Conservation (phyloP, 352 stramenopile genomes). For the Plasmopara viticola region DNA sequence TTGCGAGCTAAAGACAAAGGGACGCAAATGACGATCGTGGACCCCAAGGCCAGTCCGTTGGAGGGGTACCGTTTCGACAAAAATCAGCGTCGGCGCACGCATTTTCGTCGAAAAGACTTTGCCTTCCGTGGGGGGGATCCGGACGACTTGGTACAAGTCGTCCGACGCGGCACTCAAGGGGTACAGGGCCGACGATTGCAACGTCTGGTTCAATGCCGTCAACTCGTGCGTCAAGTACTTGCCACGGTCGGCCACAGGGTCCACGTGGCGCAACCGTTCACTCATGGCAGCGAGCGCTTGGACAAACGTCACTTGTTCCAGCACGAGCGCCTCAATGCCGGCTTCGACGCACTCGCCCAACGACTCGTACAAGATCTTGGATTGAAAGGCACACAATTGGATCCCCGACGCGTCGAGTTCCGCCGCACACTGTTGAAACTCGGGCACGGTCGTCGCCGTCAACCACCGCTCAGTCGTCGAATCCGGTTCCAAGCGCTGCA, state of each 20-base stretch:
- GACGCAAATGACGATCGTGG: slow-evolving; percentile 31
- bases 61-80: slow-evolving; percentile 63
- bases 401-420: slow-evolving; percentile 41
- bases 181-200: slow-evolving; percentile 60
- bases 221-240: slow-evolving; percentile 46
- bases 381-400: slow-evolving; percentile 64
- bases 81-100: slow-evolving; percentile 70
- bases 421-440: slow-evolving; percentile 46
- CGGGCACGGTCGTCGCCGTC: slow-evolving; percentile 34
- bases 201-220: slow-evolving; percentile 43
- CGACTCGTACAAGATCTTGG: slow-evolving; percentile 64
- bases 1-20: slow-evolving; percentile 47
- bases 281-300: slow-evolving; percentile 66
- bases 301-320: slow-evolving; percentile 72
- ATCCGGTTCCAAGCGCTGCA: slow-evolving; percentile 43
- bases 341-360: slow-evolving; percentile 17
- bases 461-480: slow-evolving; percentile 58
- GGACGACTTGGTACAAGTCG: slow-evolving; percentile 63
- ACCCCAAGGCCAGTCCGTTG: slow-evolving; percentile 29
- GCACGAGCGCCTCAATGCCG: slow-evolving; percentile 52
- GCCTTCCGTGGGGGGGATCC: slow-evolving; percentile 63
- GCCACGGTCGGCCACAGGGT: slow-evolving; percentile 44
- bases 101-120: slow-evolving; percentile 86
- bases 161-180: slow-evolving; percentile 66
- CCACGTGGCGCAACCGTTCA: slow-evolving; percentile 57